Evolutionary conservation across 2,329 filamentous ascomycete species (phyloP).

Genomic region (Paraconiothyrium brasiliense): DNA sequence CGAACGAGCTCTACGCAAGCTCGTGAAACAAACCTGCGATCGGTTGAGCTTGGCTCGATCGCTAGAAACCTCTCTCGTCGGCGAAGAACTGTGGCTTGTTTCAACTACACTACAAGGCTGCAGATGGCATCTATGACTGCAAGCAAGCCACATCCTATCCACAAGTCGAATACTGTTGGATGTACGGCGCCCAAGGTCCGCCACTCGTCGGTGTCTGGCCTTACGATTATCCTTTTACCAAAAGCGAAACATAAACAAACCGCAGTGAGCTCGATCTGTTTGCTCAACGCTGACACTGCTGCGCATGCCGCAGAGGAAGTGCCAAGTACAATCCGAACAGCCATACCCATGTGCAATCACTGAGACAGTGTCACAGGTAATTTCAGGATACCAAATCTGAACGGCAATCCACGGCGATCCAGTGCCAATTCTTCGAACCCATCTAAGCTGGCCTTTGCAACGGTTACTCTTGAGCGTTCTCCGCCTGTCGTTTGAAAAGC

Average conservation of each 20-base stretch:
- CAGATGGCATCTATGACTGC: background rate
- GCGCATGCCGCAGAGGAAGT: background rate
- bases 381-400: background rate
- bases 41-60: background rate
- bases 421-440: background rate
- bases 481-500: conserved; percentile 15
- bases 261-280: background rate
- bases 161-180: background rate
- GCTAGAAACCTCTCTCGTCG: background rate
- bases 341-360: conserved; percentile 3
- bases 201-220: background rate
- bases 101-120: background rate
- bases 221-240: background rate
- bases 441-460: background rate
- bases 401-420: background rate
- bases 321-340: background rate
- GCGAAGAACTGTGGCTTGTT: conserved; percentile 2
- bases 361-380: background rate
- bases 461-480: background rate
- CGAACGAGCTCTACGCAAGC: background rate
- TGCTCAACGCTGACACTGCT: background rate
- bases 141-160: background rate
- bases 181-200: background rate
- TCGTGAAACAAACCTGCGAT: conserved; percentile 1
- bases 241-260: background rate